Evolutionary conservation across 2,329 filamentous ascomycete genomes (phyloP), one percentile per base, ranked within the genome.

Genomic region (Penicillium decumbens): DNA sequence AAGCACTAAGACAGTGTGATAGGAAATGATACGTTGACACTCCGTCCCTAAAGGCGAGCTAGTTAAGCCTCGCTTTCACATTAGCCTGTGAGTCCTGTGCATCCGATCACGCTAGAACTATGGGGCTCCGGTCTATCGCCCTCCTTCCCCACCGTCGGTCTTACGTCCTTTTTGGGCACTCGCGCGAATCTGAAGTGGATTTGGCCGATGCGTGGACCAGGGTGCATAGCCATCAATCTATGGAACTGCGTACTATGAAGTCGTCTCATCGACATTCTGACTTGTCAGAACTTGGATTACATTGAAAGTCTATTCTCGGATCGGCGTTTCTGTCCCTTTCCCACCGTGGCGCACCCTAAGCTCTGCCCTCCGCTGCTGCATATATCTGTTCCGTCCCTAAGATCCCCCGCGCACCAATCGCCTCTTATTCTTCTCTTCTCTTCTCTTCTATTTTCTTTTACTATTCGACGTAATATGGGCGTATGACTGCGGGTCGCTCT

Each of bases 51-150:
- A 42, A 20, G 30, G 45, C 44, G 45, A 47, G 27, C 30, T 12
- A 4, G 32, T 24, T 28, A 18, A 13, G 23, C 39, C 24, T 18
- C 28, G 15, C 33, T 15, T 42, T 30, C 39, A 24, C 39, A 29
- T 42, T n/a, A 29, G 24, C 42, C 48, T 54, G 33, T 48, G 44
- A 28, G 46, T 18, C n/a, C 33, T 41, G 15, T 32, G 35, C 35
- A 43, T 51, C 51, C 43, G 48, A 51, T 49, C 45, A 39, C 32
- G 46, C 39, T 51, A 49, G 54, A 59, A 58, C 57, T 50, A 55
- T 50, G 56, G 56, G 54, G 53, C 55, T 41, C 25, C 51, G 49
- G 47, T 57, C 55, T 63, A 62, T 62, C 37, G 47, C 15, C 40
- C 43, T 41, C 44, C 45, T 40, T 40, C 29, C 24, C 47, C 35